phyloP scores from a whole-genome alignment of 805 yeast species.

The Saccharomyces paradoxus region DNA sequence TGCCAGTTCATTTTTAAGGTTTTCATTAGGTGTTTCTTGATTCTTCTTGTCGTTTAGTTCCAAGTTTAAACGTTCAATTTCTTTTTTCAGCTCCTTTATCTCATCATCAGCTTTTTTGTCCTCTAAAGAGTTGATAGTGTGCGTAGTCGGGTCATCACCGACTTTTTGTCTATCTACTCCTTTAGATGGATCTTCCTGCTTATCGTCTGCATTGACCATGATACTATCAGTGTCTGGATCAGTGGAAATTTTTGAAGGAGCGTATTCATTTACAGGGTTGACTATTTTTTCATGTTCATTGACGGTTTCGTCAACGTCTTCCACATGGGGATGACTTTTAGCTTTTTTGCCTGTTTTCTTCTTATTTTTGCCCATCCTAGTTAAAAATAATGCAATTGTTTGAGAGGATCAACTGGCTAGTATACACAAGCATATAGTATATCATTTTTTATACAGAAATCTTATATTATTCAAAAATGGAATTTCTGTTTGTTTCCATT shows the following conservation, averaged over 20 bases:
- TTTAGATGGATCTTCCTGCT: not conserved
- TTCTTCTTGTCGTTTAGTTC: slow-evolving; percentile 3
- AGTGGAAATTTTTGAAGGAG: slow-evolving; percentile 10
- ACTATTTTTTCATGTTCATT: not conserved
- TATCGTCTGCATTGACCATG: not conserved
- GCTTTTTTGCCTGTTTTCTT: slow-evolving; percentile 8
- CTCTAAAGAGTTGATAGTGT: not conserved
- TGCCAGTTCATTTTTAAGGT: slow-evolving; percentile 22
- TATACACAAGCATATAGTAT: not conserved
- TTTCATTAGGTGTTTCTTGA: not conserved
- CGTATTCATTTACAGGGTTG: slow-evolving; percentile 15
- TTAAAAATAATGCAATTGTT: not conserved
- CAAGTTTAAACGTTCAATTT: slow-evolving; percentile 2
- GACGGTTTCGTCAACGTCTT: not conserved
- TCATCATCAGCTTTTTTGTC: not conserved
- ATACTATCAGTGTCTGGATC: not conserved
- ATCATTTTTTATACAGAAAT: not conserved
- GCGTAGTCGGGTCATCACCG: not conserved
- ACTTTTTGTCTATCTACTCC: not conserved
- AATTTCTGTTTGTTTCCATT: not conserved
- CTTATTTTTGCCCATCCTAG: slow-evolving; percentile 10
- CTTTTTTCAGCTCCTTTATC: slow-evolving; percentile 1
- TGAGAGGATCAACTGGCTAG: not conserved
- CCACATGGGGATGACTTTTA: not conserved
- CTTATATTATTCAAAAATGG: not conserved